These are phyloP conservation scores for Gentiana dahurica DNA, from an alignment of 257 asterid genomes.

Conservation along the genomic window DNA sequence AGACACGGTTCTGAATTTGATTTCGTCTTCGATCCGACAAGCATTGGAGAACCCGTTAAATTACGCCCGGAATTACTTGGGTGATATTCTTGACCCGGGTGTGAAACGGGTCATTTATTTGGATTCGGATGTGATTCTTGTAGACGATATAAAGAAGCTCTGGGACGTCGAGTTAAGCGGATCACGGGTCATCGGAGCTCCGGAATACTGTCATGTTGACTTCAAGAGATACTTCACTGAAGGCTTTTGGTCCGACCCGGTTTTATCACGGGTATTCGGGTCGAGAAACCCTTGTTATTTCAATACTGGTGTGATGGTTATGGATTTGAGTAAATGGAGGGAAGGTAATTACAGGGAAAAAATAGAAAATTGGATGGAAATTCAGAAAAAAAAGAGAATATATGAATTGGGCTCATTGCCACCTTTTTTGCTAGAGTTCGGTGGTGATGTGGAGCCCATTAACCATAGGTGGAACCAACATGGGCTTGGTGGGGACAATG, in stretches of 20 bases:
- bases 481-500: slow-evolving; percentile 80
- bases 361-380: slow-evolving; percentile 70
- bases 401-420: slow-evolving; percentile 77
- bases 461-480: slow-evolving; percentile 78
- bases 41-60: slow-evolving; percentile 71
- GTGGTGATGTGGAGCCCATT: slow-evolving; percentile 59
- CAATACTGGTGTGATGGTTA: slow-evolving; percentile 79
- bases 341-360: slow-evolving; percentile 41
- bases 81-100: slow-evolving; percentile 57
- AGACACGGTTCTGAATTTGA: slow-evolving; percentile 43
- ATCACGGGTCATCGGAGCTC: slow-evolving; percentile 44
- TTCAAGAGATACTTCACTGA: slow-evolving; percentile 58
- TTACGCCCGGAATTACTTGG: slow-evolving; percentile 69
- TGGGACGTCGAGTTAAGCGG: slow-evolving; percentile 31
- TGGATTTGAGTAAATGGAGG: slow-evolving; percentile 60
- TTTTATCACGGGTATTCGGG: slow-evolving; percentile 25
- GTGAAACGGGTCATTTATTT: slow-evolving; percentile 61
- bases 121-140: slow-evolving; percentile 55
- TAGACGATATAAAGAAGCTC: slow-evolving; percentile 49
- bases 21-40: slow-evolving; percentile 53
- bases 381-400: slow-evolving; percentile 45
- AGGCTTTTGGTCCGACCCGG: slow-evolving; percentile 61
- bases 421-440: slow-evolving; percentile 53
- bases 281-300: slow-evolving; percentile 54
- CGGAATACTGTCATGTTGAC: slow-evolving; percentile 71